A percentile compares a stretch with the other conserved stretches of the same genome.
phyloP scores from a whole-genome alignment of 1,284 basidiomycete species.

The Chalciporus sp. region DNA sequence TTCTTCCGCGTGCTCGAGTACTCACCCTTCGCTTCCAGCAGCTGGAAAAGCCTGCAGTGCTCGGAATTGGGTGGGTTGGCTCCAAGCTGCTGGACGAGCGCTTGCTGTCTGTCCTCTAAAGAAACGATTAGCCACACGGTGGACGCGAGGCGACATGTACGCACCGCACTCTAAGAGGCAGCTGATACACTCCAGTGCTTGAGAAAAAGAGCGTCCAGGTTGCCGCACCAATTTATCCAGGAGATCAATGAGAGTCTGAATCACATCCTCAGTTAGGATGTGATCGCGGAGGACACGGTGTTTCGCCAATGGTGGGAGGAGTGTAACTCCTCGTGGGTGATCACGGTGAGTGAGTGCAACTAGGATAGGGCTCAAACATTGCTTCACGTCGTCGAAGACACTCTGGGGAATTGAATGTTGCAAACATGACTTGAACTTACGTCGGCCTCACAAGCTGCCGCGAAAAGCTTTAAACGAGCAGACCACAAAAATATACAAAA shows the following conservation, averaged over 20 bases:
- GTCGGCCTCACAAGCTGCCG: conserved; percentile 11
- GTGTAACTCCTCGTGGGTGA: conserved; percentile 23
- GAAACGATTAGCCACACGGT: neutral
- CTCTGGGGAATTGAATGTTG: neutral
- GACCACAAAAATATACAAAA: neutral
- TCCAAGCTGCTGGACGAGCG: conserved; percentile 13
- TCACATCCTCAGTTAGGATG: conserved; percentile 18
- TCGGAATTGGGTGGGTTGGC: neutral
- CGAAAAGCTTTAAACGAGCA: neutral
- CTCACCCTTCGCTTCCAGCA: conserved; percentile 18
- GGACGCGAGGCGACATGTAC: neutral
- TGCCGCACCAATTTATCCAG: conserved; percentile 14
- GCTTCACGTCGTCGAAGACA: conserved; percentile 9
- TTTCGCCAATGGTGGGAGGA: conserved; percentile 21
- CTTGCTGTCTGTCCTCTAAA: conserved; percentile 13
- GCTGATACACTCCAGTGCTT: conserved; percentile 25
- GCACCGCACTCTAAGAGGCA: conserved; percentile 25
- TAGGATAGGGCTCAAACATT: conserved; percentile 14
- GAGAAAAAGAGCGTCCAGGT: conserved; percentile 14
- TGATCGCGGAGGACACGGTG: conserved; percentile 14
- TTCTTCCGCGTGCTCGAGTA: too few species aligned
- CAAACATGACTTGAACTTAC: neutral
- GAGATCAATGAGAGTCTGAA: conserved; percentile 16
- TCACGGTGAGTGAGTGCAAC: conserved; percentile 14
- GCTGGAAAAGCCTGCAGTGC: conserved; percentile 12